Base-by-base conservation (phyloP, 345 rosid genomes). In the Excoecaria agallocha region DNA sequence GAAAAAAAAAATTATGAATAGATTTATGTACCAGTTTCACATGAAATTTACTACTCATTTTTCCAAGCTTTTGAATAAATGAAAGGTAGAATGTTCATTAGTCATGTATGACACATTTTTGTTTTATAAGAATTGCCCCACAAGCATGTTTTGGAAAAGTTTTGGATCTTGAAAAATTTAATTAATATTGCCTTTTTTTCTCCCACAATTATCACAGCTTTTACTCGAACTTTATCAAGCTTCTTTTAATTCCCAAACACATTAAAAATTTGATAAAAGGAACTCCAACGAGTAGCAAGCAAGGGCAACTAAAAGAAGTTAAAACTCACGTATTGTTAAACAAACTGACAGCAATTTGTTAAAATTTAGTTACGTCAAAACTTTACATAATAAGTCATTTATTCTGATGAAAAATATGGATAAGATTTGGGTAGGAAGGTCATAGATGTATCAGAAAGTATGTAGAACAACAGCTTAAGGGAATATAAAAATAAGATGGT, bases 11-110 rank as follows among this genome's bases (percentile, higher is more conserved):
- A 45, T 38, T 1, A 49, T 57, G 46, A 20, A 41, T 19, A 66
- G 50, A 72, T n/a, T 76, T 45, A 22, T 69, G 30, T n/a, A 24
- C 54, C 30, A 79, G 19, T 60, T 61, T 39, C 24, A 41, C 24
- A 64, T 15, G 7, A 55, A 54, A 16, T 56, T 13, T 39, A 58
- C 10, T 4, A 46, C 19, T n/a, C 72, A 38, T 70, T 17, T 16
- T 19, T 24, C 24, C 11, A 51, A 30, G 59, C 8, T 38, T 48
- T 19, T 48, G 58, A 13, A 51, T 39, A 24, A 22, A 39, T 64
- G 11, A 8, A 54, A 25, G 56, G 25, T 1, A 16, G 30, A 72
- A 61, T 49, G 63, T 15, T n/a, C 11, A 8, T 15, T 54, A 54
- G 57, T n/a, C 6, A 63, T 17, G 11, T n/a, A 19, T n/a, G 22